A percentile compares a stretch with the other conserved stretches of the same genome.
Evolutionary conservation across 2,329 filamentous ascomycete genomes (phyloP).

Genomic region (Penicillium sp.): DNA sequence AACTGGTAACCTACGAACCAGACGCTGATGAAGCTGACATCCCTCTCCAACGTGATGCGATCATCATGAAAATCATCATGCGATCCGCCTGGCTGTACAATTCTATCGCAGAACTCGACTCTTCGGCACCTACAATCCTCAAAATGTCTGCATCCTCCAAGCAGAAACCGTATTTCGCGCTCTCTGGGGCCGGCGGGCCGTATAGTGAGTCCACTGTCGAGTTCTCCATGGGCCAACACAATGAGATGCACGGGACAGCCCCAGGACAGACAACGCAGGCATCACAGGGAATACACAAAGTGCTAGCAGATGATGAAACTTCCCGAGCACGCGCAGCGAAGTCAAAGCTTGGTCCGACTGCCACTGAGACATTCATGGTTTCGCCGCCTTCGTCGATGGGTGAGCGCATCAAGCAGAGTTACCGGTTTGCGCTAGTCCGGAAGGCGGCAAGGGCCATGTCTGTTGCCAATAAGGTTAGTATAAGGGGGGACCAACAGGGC

Average conservation of each 20-base stretch:
- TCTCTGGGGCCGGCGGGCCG: slow-evolving; percentile 63
- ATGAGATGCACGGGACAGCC: slow-evolving; percentile 19
- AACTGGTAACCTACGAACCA: slow-evolving; percentile 83
- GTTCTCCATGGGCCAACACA: slow-evolving; percentile 53
- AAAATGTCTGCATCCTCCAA: slow-evolving; percentile 65
- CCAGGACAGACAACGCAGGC: slow-evolving; percentile 18
- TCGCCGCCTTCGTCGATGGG: slow-evolving; percentile 56
- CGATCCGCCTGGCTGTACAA: slow-evolving; percentile 55
- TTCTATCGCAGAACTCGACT: slow-evolving; percentile 54
- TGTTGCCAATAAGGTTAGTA: slow-evolving; percentile 85
- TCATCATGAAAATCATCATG: slow-evolving; percentile 95
- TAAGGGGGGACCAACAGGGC: slow-evolving; percentile 83
- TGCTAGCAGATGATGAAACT: slow-evolving; percentile 38
- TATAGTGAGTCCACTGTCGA: slow-evolving; percentile 62
- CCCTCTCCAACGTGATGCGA: slow-evolving; percentile 76
- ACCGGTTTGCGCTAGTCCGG: slow-evolving; percentile 84
- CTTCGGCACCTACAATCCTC: slow-evolving; percentile 70
- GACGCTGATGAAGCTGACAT: slow-evolving; percentile 63
- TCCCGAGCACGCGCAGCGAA: slow-evolving; percentile 33
- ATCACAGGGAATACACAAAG: slow-evolving; percentile 28
- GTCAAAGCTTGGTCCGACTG: slow-evolving; percentile 41
- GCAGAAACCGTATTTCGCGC: slow-evolving; percentile 67
- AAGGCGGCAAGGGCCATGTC: slow-evolving; percentile 90
- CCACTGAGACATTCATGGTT: slow-evolving; percentile 54
- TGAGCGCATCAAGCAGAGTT: slow-evolving; percentile 71